Evolutionary conservation across 2,329 filamentous ascomycete genomes (phyloP).

Genomic region (Trichoderma sp.): DNA sequence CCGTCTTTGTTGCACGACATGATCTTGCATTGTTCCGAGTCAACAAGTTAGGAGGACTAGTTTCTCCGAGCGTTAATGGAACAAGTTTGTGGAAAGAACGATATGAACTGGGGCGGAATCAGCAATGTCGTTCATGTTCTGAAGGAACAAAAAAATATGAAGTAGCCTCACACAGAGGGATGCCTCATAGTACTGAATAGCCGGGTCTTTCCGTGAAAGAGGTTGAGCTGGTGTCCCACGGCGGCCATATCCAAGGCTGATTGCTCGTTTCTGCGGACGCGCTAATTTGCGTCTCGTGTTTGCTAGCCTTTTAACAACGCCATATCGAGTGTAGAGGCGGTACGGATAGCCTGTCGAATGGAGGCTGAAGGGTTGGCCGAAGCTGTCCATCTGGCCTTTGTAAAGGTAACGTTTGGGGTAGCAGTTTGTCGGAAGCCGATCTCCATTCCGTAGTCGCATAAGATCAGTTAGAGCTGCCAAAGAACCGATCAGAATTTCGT

Average conservation of each 20-base stretch:
- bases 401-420: not conserved
- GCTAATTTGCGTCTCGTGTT: not conserved
- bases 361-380: not conserved
- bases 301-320: not conserved
- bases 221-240: not conserved
- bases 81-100: not conserved
- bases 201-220: not conserved
- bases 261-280: not conserved
- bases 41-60: not conserved
- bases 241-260: not conserved
- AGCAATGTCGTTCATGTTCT: not conserved
- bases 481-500: not conserved
- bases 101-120: not conserved
- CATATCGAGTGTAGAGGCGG: not conserved
- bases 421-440: not conserved
- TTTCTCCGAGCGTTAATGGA: not conserved
- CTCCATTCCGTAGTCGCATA: not conserved
- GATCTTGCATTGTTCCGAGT: not conserved
- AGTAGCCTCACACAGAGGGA: not conserved
- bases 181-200: not conserved
- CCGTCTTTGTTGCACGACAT: not conserved
- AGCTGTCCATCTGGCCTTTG: not conserved
- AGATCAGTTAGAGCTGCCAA: not conserved
- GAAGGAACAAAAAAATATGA: not conserved
- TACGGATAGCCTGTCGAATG: not conserved